Base-by-base conservation (phyloP, 2,329 filamentous ascomycete species). In the Curvularia eragrostidis region DNA sequence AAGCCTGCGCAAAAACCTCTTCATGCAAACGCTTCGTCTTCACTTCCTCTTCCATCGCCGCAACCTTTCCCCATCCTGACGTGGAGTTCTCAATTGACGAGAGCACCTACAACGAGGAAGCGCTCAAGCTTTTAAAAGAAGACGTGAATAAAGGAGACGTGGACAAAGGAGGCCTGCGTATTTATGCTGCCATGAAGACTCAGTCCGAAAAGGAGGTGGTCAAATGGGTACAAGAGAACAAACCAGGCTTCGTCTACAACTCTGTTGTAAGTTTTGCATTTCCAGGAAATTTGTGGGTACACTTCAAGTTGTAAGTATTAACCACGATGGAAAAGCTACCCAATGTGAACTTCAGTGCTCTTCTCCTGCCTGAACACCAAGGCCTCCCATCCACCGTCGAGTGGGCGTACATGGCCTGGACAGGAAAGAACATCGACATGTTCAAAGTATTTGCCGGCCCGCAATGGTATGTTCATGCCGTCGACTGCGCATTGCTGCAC, bases 131-230 rank as follows among this genome's bases (percentile, higher is more conserved):
- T 3, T 78, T 74, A 15, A 43, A 48, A 8, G 47, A 62, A 26
- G 70, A 68, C n/a, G 2, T 64, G 61, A 2, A 38, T 54, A 0
- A 51, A 68, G 47, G 62, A 26, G 69, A 68, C 15, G 26, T 64
- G 61, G 2, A 41, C 54, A 0, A 51, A 13, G 66, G 65, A 48
- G 64, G 66, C 0, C 12, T 70, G 13, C 60, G 66, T 10, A 69
- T 80, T 1, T 84, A 84, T 55, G 70, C 74, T 0, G 82, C 81
- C 1, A 77, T 76, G 48, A 85, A 85, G 61, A 78, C 75, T 0
- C 75, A 80, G 57, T 76, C 73, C 0, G 83, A 85, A 66, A 77
- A 77, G 26, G 77, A 76, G 6, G 67, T 81, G 12, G 83, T 81
- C 80, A 77, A 78, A 39, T 84, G 78, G 64, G 65, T 81, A 21